Evolutionary conservation across 2,329 filamentous ascomycete genomes (phyloP), one percentile per base, ranked within the genome.

Genomic region (Penicillium paneum): DNA sequence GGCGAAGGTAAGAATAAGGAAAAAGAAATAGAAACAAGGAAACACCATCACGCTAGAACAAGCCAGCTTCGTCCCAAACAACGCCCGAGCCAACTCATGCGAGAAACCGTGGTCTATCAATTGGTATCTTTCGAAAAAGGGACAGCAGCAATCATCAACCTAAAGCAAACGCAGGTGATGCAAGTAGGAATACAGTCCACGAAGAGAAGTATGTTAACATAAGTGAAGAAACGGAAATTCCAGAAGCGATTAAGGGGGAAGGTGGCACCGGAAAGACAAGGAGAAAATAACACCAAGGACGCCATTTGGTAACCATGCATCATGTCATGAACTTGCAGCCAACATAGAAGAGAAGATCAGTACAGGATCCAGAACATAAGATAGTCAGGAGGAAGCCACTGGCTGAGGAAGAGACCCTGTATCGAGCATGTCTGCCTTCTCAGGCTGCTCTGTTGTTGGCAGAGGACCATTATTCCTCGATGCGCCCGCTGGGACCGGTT

Each of bases 401-500:
- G 29, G 46, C 24, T 1, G 34, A n/a, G 52, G 34, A 35, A 43
- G n/a, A 24, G 35, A 26, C 28, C 49, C 44, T 6, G 40, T 11
- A 17, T 41, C 21, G 24, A 52, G 34, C 5, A 26, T 24, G 17
- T 49, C 46, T 44, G 46, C 19, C 21, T 36, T 44, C 32, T 38
- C 34, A 3, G 46, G 17, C 29, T 54, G 46, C 15, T 17, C 32
- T 38, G 17, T 68, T 58, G 36, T 68, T 68, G 68, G 38, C 48
- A 72, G 60, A n/a, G 65, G 64, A 1, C 71, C 67, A 49, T 76
- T 76, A 54, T 67, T 74, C 52, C 68, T 69, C 13, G 67, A 66
- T 35, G 69, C 69, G 32, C 68, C 66, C 3, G 67, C 61, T 29
- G 71, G 66, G 47, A 76, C 55, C 19, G 69, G 65, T 24, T 65